Evolutionary conservation across 441 rosid species (phyloP).

Genomic region (Brassica hybrid): DNA sequence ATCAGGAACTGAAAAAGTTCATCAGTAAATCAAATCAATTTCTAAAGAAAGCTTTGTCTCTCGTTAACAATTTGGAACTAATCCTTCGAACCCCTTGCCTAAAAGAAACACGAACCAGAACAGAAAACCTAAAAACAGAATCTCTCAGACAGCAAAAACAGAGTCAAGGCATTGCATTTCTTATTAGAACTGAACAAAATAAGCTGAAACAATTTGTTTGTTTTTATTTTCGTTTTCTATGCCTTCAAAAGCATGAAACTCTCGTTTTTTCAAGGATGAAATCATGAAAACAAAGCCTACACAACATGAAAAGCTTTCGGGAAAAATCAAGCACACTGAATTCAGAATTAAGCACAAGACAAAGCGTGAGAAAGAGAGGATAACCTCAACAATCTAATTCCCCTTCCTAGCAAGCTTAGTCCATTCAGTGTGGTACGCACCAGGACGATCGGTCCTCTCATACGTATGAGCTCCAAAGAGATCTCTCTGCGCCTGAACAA

Average conservation of each 20-base stretch:
- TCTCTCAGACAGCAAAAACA: background rate
- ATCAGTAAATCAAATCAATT: background rate
- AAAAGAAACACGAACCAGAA: background rate
- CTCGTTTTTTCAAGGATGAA: conserved; percentile 5
- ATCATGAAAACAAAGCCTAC: conserved; percentile 15
- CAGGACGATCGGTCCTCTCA: conserved; percentile 80
- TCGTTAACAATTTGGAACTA: background rate
- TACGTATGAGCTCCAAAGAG: conserved; percentile 93
- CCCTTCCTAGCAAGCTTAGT: conserved; percentile 56
- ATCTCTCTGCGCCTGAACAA: conserved; percentile 95
- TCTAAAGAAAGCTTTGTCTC: background rate
- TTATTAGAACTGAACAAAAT: conserved; percentile 52
- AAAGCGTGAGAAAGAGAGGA: conserved; percentile 1
- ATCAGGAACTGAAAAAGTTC: background rate
- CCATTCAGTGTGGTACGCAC: conserved; percentile 85
- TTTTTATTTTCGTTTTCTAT: conserved; percentile 37
- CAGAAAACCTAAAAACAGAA: background rate
- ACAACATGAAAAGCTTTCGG: conserved; percentile 10
- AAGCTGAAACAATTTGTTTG: conserved; percentile 43
- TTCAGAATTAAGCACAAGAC: conserved; percentile 30
- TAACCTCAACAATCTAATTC: conserved; percentile 45
- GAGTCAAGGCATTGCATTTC: conserved; percentile 57
- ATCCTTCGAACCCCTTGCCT: background rate
- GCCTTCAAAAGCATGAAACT: conserved; percentile 41
- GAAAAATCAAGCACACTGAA: conserved; percentile 16